A percentile compares a stretch with the other conserved stretches of the same genome.
These are phyloP conservation scores for Corymbia citriodora DNA, from an alignment of 441 rosid genomes.

Conservation along the genomic window DNA sequence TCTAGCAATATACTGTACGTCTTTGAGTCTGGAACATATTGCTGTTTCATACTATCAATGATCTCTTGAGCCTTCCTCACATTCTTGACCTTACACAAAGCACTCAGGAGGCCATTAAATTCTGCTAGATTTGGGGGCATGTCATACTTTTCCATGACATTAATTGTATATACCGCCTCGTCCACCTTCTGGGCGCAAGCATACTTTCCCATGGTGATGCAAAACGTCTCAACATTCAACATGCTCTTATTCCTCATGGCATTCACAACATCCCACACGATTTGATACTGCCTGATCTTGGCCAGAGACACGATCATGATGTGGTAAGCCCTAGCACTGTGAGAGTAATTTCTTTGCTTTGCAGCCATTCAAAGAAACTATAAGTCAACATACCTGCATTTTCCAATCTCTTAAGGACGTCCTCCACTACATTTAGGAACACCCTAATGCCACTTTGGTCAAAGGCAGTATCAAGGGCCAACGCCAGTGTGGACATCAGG, in stretches of 20 bases:
- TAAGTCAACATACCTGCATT: slow-evolving; percentile 83
- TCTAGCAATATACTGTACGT: slow-evolving; percentile 80
- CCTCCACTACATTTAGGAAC: slow-evolving; percentile 53
- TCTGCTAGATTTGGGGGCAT: slow-evolving; percentile 60
- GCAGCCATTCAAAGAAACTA: slow-evolving; percentile 84
- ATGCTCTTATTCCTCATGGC: slow-evolving; percentile 60
- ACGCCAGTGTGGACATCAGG: slow-evolving; percentile 52
- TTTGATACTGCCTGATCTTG: slow-evolving; percentile 75
- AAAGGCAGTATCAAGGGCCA: slow-evolving; percentile 60
- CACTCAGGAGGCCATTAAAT: slow-evolving; percentile 72
- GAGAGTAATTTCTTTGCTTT: slow-evolving; percentile 66
- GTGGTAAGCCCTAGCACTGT: slow-evolving; percentile 68
- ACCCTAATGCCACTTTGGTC: slow-evolving; percentile 66
- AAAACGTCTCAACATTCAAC: slow-evolving; percentile 71
- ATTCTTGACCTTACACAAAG: slow-evolving; percentile 83
- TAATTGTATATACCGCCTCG: slow-evolving; percentile 76
- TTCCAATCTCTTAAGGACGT: slow-evolving; percentile 54
- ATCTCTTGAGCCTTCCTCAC: slow-evolving; percentile 90
- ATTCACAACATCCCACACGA: slow-evolving; percentile 84
- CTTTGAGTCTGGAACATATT: slow-evolving; percentile 55
- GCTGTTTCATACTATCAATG: slow-evolving; percentile 52
- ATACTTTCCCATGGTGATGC: slow-evolving; percentile 84
- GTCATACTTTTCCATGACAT: slow-evolving; percentile 77
- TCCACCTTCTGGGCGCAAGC: slow-evolving; percentile 73
- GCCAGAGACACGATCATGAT: slow-evolving; percentile 66